phyloP scores from a whole-genome alignment of 495 filamentous ascomycete species.

The Penicillium coffeae region DNA sequence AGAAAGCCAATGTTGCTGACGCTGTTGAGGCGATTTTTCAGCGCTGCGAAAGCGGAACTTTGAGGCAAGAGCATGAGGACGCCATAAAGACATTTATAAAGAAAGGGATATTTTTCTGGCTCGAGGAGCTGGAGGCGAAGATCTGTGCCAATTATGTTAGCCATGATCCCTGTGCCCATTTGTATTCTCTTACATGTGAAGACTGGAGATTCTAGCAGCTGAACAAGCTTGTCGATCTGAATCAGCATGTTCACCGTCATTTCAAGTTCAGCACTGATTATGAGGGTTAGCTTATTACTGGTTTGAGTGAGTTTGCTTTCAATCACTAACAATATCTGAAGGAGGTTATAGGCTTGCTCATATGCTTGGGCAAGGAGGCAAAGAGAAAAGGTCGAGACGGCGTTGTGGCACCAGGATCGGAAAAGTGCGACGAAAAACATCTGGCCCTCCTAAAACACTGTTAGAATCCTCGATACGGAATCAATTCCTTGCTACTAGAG shows the following conservation, averaged over 20 bases:
- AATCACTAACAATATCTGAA: conserved; percentile 82
- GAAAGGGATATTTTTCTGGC: conserved; percentile 89
- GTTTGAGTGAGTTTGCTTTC: background rate
- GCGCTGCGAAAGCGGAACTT: conserved; percentile 90
- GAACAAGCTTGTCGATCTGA: conserved; percentile 98
- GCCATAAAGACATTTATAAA: conserved; percentile 98
- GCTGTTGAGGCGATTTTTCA: conserved; percentile 95
- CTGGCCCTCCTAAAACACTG: conserved; percentile 67
- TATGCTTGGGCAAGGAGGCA: conserved; percentile 97
- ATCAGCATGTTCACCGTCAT: conserved; percentile 99
- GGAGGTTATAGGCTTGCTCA: conserved; percentile 93
- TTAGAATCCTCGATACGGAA: too few species aligned
- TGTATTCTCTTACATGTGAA: conserved; percentile 71
- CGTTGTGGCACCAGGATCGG: conserved; percentile 97
- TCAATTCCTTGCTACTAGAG: too few species aligned
- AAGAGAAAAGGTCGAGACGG: conserved; percentile 93
- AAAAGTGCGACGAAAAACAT: conserved; percentile 93
- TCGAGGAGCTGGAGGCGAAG: conserved; percentile 96
- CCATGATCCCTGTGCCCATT: conserved; percentile 1
- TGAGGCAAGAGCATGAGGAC: conserved; percentile 97
- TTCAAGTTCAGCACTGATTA: conserved; percentile 81
- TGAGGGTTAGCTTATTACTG: conserved; percentile 33
- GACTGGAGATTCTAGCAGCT: conserved; percentile 94
- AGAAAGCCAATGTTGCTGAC: conserved; percentile 96
- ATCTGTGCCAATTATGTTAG: conserved; percentile 47